A percentile compares a stretch with the other conserved stretches of the same genome.
Conservation (phyloP, 2,329 filamentous ascomycete species). For the Thielaviopsis populi region DNA sequence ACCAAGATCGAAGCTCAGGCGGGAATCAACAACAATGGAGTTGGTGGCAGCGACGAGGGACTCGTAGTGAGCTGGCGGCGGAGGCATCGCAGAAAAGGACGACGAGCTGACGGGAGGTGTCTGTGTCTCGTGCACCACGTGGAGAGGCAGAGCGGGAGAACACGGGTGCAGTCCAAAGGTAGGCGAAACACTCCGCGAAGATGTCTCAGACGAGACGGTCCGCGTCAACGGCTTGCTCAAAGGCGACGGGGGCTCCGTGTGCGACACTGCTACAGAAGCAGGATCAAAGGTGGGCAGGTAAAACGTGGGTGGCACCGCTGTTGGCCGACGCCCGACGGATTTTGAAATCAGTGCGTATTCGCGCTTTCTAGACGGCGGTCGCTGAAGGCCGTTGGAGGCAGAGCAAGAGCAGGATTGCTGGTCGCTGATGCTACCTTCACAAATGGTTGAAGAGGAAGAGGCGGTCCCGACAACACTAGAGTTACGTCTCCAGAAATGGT, state of each 20-base stretch:
- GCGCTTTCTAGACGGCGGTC: background rate
- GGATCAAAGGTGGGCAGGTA: background rate
- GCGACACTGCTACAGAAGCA: background rate
- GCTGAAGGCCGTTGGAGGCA: background rate
- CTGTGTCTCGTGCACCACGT: conserved; percentile 1
- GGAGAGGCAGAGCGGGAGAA: background rate
- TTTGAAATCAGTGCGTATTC: conserved; percentile 10
- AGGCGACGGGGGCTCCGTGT: background rate
- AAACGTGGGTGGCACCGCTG: background rate
- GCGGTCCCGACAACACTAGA: conserved; percentile 10
- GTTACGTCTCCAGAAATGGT: conserved; percentile 4
- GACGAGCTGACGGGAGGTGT: background rate
- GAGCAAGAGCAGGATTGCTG: background rate
- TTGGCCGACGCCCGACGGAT: background rate
- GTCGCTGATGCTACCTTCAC: conserved; percentile 3
- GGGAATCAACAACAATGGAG: conserved; percentile 13
- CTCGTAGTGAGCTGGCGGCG: conserved; percentile 4
- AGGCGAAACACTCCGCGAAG: background rate
- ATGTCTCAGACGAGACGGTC: background rate
- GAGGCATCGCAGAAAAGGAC: background rate
- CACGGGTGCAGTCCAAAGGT: background rate
- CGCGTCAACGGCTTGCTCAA: background rate
- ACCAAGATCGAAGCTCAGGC: conserved; percentile 12
- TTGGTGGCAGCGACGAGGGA: conserved; percentile 3
- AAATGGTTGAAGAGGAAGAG: conserved; percentile 12